Conservation (phyloP, 2,329 filamentous ascomycete genomes). For the Ophioceras dolichostomum region DNA sequence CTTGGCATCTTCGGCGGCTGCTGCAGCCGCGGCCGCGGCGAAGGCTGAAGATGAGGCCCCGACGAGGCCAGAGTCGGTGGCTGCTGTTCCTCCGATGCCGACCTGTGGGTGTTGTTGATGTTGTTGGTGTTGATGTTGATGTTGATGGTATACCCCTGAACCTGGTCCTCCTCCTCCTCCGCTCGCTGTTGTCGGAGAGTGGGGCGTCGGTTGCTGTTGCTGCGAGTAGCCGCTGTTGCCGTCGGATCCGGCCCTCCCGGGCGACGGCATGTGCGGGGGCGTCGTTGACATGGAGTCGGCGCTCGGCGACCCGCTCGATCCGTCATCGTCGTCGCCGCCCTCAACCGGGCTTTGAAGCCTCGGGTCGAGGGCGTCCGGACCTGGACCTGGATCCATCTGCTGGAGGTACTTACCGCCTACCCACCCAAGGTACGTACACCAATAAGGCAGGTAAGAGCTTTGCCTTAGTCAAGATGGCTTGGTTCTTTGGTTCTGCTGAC, state of each 20-base stretch:
- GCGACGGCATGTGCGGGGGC: not conserved
- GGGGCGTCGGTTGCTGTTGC: not conserved
- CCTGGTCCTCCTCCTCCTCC: no score
- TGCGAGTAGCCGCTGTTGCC: not conserved
- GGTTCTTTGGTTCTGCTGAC: no score
- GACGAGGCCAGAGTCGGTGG: not conserved
- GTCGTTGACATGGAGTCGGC: not conserved
- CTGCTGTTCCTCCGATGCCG: not conserved
- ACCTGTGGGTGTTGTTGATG: not conserved
- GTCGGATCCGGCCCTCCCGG: no score
- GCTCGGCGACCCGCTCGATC: not conserved
- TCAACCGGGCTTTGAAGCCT: slow-evolving; percentile 20
- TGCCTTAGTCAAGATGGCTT: no score
- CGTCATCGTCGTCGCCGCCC: slow-evolving; percentile 20
- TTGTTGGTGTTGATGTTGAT: not conserved
- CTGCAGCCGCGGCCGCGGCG: slow-evolving; percentile 1
- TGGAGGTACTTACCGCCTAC: no score
- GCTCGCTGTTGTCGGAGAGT: not conserved
- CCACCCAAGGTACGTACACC: no score
- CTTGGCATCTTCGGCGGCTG: slow-evolving; percentile 37
- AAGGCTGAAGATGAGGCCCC: not conserved
- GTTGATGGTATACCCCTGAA: not conserved
- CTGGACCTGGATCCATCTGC: no score
- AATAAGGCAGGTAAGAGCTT: no score
- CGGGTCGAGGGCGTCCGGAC: not conserved